A percentile compares a stretch with the other conserved stretches of the same genome.
These are phyloP conservation scores for Picochlorum sp. DNA, from an alignment of 139 green algal species.

Conservation along the genomic window DNA sequence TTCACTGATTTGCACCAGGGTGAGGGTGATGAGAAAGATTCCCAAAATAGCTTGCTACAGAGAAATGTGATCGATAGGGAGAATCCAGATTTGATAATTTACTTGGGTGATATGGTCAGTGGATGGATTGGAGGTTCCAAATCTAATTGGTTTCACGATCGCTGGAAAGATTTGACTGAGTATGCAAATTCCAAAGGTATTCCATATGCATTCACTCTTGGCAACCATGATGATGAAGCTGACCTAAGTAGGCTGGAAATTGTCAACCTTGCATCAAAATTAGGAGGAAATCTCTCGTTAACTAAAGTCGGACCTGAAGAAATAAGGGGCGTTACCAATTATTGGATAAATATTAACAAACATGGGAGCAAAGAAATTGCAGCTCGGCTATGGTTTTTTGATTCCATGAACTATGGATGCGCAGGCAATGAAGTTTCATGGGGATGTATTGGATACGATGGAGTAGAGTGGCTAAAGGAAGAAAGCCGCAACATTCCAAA, in stretches of 20 bases:
- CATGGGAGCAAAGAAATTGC: not conserved
- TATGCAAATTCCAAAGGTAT: not conserved
- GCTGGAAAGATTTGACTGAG: constrained; percentile 13
- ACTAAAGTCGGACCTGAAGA: constrained; percentile 11
- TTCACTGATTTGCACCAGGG: constrained; percentile 33
- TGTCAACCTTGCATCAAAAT: constrained; percentile 3
- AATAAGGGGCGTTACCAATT: constrained; percentile 16
- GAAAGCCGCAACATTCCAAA: not conserved
- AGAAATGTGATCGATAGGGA: constrained; percentile 2
- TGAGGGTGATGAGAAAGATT: not conserved
- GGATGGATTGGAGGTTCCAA: constrained; percentile 10
- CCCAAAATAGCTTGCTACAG: not conserved
- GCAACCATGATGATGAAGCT: constrained; percentile 31
- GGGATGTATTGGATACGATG: constrained; percentile 23
- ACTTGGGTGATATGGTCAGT: constrained; percentile 26
- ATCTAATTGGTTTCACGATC: constrained; percentile 11
- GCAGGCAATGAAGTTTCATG: constrained; percentile 10
- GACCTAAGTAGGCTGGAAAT: constrained; percentile 18
- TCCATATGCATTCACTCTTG: constrained; percentile 19
- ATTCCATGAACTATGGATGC: constrained; percentile 15
- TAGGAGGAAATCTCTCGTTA: not conserved
- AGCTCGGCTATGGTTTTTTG: constrained; percentile 32
- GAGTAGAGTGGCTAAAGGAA: constrained; percentile 12
- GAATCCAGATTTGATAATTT: constrained; percentile 20
- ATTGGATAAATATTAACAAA: constrained; percentile 19